Percentiles rank a stretch among this genome's conserved stretches.
Conservation (phyloP, 1,139 yeast species). For the Suhomyces coccinellae region DNA sequence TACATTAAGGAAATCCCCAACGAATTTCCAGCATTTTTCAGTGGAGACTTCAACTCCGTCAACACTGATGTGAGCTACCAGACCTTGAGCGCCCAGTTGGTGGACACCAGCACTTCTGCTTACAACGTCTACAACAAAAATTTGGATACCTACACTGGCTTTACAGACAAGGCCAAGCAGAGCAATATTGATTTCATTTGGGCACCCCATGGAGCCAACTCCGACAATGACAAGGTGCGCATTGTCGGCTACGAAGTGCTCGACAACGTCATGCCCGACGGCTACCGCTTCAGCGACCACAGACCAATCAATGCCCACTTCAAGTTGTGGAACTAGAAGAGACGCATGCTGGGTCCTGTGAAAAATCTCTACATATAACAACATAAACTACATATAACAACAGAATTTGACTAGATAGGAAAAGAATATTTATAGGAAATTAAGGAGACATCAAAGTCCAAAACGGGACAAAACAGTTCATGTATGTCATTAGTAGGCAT, state of each 20-base stretch:
- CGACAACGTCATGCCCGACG: conserved; percentile 25
- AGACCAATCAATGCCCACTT: conserved; percentile 41
- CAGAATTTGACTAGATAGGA: neutral
- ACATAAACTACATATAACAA: too few relatives aligned
- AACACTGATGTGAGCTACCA: conserved; percentile 32
- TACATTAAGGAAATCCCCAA: conserved; percentile 30
- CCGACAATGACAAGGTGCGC: conserved; percentile 6
- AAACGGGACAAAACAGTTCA: too few relatives aligned
- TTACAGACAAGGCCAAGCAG: conserved; percentile 26
- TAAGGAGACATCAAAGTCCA: too few relatives aligned
- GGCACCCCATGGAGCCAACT: conserved; percentile 21
- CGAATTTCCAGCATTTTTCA: conserved; percentile 33
- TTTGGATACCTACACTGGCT: conserved; percentile 43
- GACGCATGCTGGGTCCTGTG: neutral
- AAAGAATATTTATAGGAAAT: too few relatives aligned
- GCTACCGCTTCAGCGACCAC: conserved; percentile 43
- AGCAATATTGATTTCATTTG: conserved; percentile 33
- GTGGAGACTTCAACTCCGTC: conserved; percentile 44
- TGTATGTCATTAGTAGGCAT: too few relatives aligned
- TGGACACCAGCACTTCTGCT: conserved; percentile 25
- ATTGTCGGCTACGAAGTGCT: conserved; percentile 38
- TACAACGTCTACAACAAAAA: conserved; percentile 25
- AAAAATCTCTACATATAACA: too few relatives aligned
- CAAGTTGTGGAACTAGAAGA: conserved; percentile 5
- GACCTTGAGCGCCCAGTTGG: conserved; percentile 23